Evolutionary conservation across 164 flowering plant species (phyloP), one percentile per base, ranked within the genome.

Genomic region (Hamamelis virginiana): DNA sequence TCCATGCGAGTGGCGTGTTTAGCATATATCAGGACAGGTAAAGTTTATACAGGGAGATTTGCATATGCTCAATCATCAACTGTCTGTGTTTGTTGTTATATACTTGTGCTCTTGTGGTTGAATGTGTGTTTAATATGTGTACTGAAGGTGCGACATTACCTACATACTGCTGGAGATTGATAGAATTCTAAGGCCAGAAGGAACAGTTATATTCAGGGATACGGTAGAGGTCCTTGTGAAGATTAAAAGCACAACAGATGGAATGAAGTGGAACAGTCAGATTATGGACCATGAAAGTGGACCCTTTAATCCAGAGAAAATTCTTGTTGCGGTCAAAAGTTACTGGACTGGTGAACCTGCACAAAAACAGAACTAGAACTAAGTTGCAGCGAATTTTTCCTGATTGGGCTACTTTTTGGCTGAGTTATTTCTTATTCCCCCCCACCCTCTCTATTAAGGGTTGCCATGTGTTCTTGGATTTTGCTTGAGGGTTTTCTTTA

Each of bases 131-230:
- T 43, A 21, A 1, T 33, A 2, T 33, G 8, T 52, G 14, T 12
- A 5, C 63, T 75, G 72, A 74, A 95, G 99, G 92, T 96, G 99
- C 48, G 90, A 96, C 74, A 89, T 93, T 11, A 82, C 87, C 13
- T 50, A 83, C 80, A 90, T 91, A 72, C 80, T 93, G 25, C 77
- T 96, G 65, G 99, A 96, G 90, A 90, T 96, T 97, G 99, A 96
- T 72, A 79, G 99, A 75, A 86, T 96, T 63, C 71, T 96, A 75
- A 83, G 99, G 78, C 99, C 99, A 18, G 98, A 93, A 80, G 99
- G 99, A 28, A 79, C 97, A 13, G 98, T 87, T 8, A 80, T 93
- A 75, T 87, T 96, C 81, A 87, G 99, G 70, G 99, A 93, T 67
- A 80, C 79, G 4, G 96, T 90, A 28, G 99, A 93, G 57, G 81